Percentiles rank a stretch among this genome's conserved stretches.
Conservation (phyloP, 306 rosid genomes). For the Carpinus fangiana region DNA sequence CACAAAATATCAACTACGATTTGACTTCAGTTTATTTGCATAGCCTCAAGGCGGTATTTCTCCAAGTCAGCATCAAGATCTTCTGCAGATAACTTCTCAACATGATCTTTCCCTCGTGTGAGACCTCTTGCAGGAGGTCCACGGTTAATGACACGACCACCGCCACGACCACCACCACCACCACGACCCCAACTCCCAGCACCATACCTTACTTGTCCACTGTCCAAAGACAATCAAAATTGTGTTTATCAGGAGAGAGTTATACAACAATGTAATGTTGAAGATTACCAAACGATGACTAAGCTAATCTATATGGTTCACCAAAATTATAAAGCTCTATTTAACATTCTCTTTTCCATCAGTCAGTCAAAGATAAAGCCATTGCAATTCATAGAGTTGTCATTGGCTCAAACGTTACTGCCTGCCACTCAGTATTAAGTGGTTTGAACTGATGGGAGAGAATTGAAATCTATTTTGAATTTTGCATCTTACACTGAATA, state of each 20-base stretch:
- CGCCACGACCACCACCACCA: slow-evolving; percentile 18
- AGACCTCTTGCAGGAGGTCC: slow-evolving; percentile 22
- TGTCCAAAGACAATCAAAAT: slow-evolving; percentile 17
- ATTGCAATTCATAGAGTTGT: neutral
- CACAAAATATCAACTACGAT: neutral
- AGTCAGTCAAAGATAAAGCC: neutral
- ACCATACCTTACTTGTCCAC: slow-evolving; percentile 28
- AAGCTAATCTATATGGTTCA: neutral
- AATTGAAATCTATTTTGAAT: neutral
- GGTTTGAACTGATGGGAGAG: no score
- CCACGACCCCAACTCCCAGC: slow-evolving; percentile 15
- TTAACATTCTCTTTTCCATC: neutral
- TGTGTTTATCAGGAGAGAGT: neutral
- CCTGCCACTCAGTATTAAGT: neutral
- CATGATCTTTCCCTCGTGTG: slow-evolving; percentile 18
- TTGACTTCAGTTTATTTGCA: slow-evolving; percentile 16
- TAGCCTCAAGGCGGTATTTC: slow-evolving; percentile 44
- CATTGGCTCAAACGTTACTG: neutral
- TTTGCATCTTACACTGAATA: neutral
- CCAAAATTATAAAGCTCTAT: neutral
- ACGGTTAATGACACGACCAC: slow-evolving; percentile 3
- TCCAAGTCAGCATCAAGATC: slow-evolving; percentile 49
- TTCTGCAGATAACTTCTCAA: slow-evolving; percentile 29
- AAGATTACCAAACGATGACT: neutral
- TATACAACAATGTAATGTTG: neutral